Evolutionary conservation across 768 basidiomycete genomes (phyloP), one percentile per base, ranked within the genome.

Genomic region (Lyophyllum decastes): DNA sequence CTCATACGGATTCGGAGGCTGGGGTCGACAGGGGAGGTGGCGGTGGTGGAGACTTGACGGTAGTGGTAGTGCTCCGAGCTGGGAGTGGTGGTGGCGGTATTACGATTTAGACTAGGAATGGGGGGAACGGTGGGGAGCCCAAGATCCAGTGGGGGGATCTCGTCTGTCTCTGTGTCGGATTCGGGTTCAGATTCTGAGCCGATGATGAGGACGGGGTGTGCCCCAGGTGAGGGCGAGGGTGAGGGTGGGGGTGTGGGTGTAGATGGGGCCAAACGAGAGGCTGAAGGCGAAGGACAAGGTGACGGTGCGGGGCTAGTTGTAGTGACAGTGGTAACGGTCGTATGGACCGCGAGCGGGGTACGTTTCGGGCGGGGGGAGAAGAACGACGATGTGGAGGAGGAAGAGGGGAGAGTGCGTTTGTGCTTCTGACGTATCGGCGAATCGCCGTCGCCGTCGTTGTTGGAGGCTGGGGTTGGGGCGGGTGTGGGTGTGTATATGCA

Each of bases 331-430:
- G 17, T 24, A 3, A 14, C n/a, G 33, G n/a, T 17, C 5, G 26
- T 50, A 22, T 33, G 17, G 10, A 48, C 47, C 27, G 14, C 27
- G 4, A 48, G 16, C 7, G 55, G 43, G 5, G 33, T 47, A 4
- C 55, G 54, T 34, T 62, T 56, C 16, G 54, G 54, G 12, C 44
- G 47, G 2, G 61, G 58, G 25, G 58, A 59, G 55, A 56, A 59
- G 48, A 59, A 59, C 2, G 61, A 59, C 2, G 57, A 56, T 4
- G 50, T 45, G 6, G 38, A 41, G 2, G 51, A 40, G 16, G 52
- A 54, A 30, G 61, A 59, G 19, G 34, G 47, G 10, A 16, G 22
- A 11, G 41, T 33, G 19, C 51, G 55, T 24, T 45, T 57, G 44
- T 49, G 55, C 33, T 14, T 16, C 41, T 38, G 25, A 44, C 27